Base-by-base conservation (phyloP, 2,329 filamentous ascomycete genomes). In the Mycosphaerelloides madeirae region DNA sequence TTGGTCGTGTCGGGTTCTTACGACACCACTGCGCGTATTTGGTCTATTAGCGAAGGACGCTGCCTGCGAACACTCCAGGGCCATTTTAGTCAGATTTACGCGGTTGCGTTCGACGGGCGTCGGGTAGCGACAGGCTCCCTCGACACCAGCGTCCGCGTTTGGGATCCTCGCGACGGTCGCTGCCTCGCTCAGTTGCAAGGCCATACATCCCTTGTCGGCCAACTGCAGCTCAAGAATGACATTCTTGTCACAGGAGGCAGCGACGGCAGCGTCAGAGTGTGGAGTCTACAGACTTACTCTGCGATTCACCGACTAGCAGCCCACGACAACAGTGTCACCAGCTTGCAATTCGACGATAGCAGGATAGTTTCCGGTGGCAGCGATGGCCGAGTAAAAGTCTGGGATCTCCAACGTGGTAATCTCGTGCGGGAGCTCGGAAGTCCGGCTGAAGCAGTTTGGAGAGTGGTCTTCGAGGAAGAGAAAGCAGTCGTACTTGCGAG, bases 11-110 rank as follows among this genome's bases (percentile, higher is more conserved):
- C 90, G 22, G 93, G 93, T 45, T 95, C 89, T 66, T 98, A 98
- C 68, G 93, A 98, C 65, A 96, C 93, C 6, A 96, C 88, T 16
- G 93, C 93, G 16, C 85, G 89, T 58, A 91, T 98, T 45, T 98
- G 93, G 93, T 96, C 87, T 66, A 97, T 98, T 41, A 95, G 88
- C 2, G 87, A 96, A 68, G 93, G 93, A 22, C 83, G 88, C 51
- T 98, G 93, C 65, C 72, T 97, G 43, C 84, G 91, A 55, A 96
- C 89, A 0, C 75, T 98, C 31, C 83, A 85, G 34, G 93, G 93
- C 0, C 93, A 98, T 68, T 98, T 96, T 69, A 97, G 91, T 64
- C 93, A 98, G 64, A 98, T 98, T 46, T 98, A 98, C 65, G 93
- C 93, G 15, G 95, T 98, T 63, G 93, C 93, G 1, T 98, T 97